Evolutionary conservation across 768 basidiomycete genomes (phyloP).

Genomic region (Lentinula sp.): DNA sequence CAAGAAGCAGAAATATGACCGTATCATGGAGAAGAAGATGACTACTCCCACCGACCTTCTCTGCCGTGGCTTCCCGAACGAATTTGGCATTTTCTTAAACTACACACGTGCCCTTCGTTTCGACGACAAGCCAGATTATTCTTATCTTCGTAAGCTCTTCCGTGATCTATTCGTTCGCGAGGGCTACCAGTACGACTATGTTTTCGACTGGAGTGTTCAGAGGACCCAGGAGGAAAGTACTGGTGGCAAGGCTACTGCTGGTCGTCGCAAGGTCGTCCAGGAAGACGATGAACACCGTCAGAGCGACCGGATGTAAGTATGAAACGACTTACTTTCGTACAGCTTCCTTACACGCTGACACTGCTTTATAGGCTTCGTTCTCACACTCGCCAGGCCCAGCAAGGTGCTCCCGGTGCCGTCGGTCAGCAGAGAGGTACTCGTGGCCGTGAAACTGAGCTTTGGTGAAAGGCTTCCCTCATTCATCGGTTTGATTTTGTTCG

Average conservation of each 20-base stretch:
- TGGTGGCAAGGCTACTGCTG: slow-evolving; percentile 52
- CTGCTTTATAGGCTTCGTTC: slow-evolving; percentile 64
- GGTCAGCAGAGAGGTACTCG: slow-evolving; percentile 39
- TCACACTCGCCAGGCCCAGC: slow-evolving; percentile 79
- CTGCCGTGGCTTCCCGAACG: slow-evolving; percentile 99
- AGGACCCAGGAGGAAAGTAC: slow-evolving; percentile 65
- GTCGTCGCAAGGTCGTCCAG: slow-evolving; percentile 75
- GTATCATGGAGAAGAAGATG: slow-evolving; percentile 99
- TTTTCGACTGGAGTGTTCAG: slow-evolving; percentile 98
- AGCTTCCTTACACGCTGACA: slow-evolving; percentile 6
- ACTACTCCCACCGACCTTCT: slow-evolving; percentile 95
- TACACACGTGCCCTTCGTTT: slow-evolving; percentile 98
- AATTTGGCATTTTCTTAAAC: slow-evolving; percentile 98
- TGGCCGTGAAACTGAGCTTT: slow-evolving; percentile 46
- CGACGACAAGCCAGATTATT: slow-evolving; percentile 99
- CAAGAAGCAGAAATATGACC: slow-evolving; percentile 99
- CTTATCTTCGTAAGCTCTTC: slow-evolving; percentile 99
- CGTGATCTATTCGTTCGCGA: slow-evolving; percentile 95
- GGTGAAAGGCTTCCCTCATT: slow-evolving; percentile 35
- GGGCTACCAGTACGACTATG: slow-evolving; percentile 98
- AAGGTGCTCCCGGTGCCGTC: slow-evolving; percentile 44
- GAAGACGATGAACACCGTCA: slow-evolving; percentile 81
- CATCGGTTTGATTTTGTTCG: slow-evolving; percentile 23
- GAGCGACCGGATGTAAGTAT: slow-evolving; percentile 77
- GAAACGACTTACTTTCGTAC: slow-evolving; percentile 9